Conservation (phyloP, 2,329 filamentous ascomycete species). For the Dactylonectria estremocensis region DNA sequence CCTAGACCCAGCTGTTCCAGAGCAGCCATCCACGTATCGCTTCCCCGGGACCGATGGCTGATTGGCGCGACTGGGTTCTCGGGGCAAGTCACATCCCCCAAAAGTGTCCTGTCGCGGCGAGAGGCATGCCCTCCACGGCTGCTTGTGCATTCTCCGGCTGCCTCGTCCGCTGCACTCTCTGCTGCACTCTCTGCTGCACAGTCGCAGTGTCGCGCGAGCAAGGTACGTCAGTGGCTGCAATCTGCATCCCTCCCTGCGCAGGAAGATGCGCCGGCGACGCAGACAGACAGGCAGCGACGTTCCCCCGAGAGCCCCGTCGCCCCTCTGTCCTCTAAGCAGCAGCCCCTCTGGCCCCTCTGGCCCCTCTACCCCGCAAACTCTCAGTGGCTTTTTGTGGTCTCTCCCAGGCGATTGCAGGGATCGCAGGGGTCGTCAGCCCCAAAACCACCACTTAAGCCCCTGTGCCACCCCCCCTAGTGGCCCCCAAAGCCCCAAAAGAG, state of each 20-base stretch:
- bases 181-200: too few species aligned
- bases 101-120: background rate
- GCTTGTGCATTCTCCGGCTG: background rate
- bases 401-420: constrained; percentile 13
- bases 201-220: constrained; percentile 14
- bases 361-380: constrained; percentile 32
- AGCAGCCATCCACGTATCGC: constrained; percentile 12
- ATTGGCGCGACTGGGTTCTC: constrained; percentile 29
- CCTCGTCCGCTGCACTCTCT: background rate
- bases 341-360: background rate
- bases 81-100: constrained; percentile 3
- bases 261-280: background rate
- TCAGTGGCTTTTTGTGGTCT: constrained; percentile 16
- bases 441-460: constrained; percentile 14
- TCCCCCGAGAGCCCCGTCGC: background rate
- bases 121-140: background rate
- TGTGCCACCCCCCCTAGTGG: constrained; percentile 11
- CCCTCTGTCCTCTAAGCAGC: constrained; percentile 2
- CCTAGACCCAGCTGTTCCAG: background rate
- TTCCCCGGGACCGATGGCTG: background rate
- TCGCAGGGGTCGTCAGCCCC: constrained; percentile 19
- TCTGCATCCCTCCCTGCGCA: constrained; percentile 16
- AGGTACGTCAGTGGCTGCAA: constrained; percentile 31
- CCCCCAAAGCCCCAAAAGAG: constrained; percentile 18
- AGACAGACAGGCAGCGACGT: constrained; percentile 1